A percentile compares a stretch with the other conserved stretches of the same genome.
phyloP scores from a whole-genome alignment of 2,329 filamentous ascomycete species.

The Aspergillus transmontanensis region DNA sequence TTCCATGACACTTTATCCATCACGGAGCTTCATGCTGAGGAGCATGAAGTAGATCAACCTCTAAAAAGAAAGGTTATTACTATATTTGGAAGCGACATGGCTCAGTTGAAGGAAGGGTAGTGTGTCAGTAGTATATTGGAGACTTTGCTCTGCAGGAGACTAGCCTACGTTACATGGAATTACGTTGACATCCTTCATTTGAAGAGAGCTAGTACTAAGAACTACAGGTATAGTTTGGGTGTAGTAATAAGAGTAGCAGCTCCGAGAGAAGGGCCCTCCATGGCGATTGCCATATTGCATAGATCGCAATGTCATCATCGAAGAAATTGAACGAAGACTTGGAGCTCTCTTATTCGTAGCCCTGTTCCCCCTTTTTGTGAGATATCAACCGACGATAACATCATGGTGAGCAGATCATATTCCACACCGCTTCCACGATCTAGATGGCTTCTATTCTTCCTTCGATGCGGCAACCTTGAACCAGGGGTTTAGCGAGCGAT shows the following conservation, averaged over 20 bases:
- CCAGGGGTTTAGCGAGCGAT: background rate
- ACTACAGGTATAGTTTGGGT: background rate
- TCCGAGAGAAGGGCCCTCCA: background rate
- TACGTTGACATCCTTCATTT: background rate
- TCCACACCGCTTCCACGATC: background rate
- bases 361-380: background rate
- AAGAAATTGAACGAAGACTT: background rate
- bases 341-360: background rate
- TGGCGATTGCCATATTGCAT: background rate
- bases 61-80: background rate
- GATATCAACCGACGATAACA: background rate
- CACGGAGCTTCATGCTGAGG: background rate
- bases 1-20: background rate
- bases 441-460: background rate
- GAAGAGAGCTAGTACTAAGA: background rate
- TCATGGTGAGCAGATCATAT: background rate
- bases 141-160: background rate
- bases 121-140: conserved; percentile 1
- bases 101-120: background rate
- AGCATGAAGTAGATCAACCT: background rate
- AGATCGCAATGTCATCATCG: background rate
- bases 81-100: background rate
- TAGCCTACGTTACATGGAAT: background rate
- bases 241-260: background rate
- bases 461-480: background rate